Evolutionary conservation across 2,329 filamentous ascomycete genomes (phyloP).

Genomic region (Tolypocladium inflatum): DNA sequence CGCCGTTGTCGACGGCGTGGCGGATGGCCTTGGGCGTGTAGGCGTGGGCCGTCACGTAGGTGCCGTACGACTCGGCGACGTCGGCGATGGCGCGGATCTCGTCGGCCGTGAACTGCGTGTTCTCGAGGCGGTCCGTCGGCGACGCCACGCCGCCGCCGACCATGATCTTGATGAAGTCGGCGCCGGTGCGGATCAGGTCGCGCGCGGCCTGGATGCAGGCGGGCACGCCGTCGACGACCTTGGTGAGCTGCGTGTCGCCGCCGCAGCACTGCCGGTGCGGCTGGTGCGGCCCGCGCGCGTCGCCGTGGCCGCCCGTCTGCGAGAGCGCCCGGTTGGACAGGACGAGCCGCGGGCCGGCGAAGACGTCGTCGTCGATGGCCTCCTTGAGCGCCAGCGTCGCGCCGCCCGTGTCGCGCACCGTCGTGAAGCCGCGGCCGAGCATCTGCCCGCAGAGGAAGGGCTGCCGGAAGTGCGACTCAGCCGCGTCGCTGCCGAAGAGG

Average conservation of each 20-base stretch:
- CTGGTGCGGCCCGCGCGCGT: constrained; percentile 35
- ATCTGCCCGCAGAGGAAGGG: constrained; percentile 39
- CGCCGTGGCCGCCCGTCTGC: constrained; percentile 50
- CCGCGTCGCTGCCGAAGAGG: constrained; percentile 17
- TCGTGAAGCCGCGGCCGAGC: constrained; percentile 48
- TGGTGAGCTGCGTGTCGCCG: constrained; percentile 1
- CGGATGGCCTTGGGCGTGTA: constrained; percentile 46
- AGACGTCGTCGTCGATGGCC: constrained; percentile 44
- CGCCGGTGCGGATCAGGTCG: constrained; percentile 44
- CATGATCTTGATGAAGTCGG: constrained; percentile 57
- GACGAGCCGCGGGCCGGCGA: constrained; percentile 46
- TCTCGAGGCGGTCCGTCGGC: constrained; percentile 42
- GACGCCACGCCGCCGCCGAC: constrained; percentile 45
- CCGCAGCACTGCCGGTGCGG: constrained; percentile 5
- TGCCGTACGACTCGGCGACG: constrained; percentile 36
- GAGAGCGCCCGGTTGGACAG: constrained; percentile 43
- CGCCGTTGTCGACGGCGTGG: constrained; percentile 45
- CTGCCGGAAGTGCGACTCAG: constrained; percentile 31
- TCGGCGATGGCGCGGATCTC: constrained; percentile 46
- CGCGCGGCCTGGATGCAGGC: constrained; percentile 42
- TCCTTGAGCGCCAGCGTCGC: constrained; percentile 44
- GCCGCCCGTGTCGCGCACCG: constrained; percentile 48
- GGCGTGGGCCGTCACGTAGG: constrained; percentile 47
- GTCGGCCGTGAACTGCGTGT: constrained; percentile 45
- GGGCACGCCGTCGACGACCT: constrained; percentile 36